phyloP scores from a whole-genome alignment of 768 basidiomycete species.

The Phanerochaete sordida region DNA sequence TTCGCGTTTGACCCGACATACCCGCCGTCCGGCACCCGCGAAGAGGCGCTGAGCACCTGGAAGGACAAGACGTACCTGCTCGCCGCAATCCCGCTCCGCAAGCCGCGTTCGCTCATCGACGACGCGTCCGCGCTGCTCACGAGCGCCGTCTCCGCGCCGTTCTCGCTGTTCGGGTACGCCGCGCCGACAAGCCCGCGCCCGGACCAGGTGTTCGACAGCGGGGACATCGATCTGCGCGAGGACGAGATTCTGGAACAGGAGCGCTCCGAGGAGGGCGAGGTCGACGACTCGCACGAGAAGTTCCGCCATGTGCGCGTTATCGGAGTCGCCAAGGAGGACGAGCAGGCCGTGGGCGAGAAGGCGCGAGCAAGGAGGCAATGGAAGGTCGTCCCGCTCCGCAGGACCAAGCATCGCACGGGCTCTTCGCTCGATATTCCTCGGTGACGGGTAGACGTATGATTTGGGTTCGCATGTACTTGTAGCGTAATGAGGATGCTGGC shows the following conservation, averaged over 20 bases:
- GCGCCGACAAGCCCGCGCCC: constrained; percentile 39
- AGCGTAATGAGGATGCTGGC: too few species aligned
- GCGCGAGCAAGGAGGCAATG: constrained; percentile 44
- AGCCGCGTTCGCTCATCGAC: constrained; percentile 66
- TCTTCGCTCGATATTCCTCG: neutral
- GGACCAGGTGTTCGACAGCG: constrained; percentile 62
- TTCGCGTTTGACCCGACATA: constrained; percentile 67
- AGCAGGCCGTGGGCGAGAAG: constrained; percentile 27
- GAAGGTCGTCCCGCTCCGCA: constrained; percentile 44
- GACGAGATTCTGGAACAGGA: constrained; percentile 80
- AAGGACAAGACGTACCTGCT: constrained; percentile 57
- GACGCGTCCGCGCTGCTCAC: constrained; percentile 66
- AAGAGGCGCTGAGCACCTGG: constrained; percentile 45
- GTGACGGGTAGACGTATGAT: neutral
- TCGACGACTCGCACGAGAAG: constrained; percentile 65
- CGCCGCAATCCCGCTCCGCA: constrained; percentile 62
- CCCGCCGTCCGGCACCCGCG: constrained; percentile 32
- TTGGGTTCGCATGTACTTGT: neutral
- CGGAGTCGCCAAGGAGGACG: constrained; percentile 36
- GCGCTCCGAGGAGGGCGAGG: constrained; percentile 71
- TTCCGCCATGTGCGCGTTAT: constrained; percentile 55
- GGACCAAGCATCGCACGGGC: constrained; percentile 21
- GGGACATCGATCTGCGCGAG: constrained; percentile 66
- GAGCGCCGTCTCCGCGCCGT: constrained; percentile 54
- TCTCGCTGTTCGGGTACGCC: constrained; percentile 45